Percentiles rank a stretch among this genome's conserved stretches.
These are phyloP conservation scores for Hansenula lynferdii DNA, from an alignment of 1,139 yeast genomes.

Conservation along the genomic window DNA sequence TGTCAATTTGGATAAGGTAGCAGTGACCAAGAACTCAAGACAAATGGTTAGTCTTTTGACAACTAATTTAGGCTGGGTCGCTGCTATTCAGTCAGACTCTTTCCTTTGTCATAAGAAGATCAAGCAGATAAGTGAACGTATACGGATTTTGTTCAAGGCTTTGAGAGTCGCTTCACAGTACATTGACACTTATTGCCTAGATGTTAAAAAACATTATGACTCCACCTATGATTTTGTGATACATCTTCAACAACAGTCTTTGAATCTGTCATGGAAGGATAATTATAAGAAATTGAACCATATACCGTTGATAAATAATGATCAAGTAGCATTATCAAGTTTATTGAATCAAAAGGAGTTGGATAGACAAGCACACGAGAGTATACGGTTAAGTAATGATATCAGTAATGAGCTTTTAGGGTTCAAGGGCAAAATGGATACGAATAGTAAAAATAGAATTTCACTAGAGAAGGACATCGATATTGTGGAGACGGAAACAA, in stretches of 20 bases:
- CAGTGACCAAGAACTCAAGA: conserved; percentile 16
- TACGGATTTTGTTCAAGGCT: conserved; percentile 40
- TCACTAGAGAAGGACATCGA: conserved; percentile 14
- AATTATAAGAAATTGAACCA: conserved; percentile 36
- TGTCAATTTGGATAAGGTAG: conserved; percentile 15
- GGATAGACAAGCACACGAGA: conserved; percentile 23
- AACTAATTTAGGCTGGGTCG: conserved; percentile 48
- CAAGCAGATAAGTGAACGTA: conserved; percentile 22
- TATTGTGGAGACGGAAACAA: conserved; percentile 14
- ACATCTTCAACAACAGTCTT: conserved; percentile 41
- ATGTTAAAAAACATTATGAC: conserved; percentile 48
- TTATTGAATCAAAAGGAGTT: conserved; percentile 26
- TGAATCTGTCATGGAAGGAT: conserved; percentile 43
- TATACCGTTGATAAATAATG: conserved; percentile 30
- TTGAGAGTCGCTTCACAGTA: conserved; percentile 56
- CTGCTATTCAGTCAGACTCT: conserved; percentile 43
- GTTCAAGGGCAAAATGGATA: conserved; percentile 25
- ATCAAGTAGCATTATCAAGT: conserved; percentile 21
- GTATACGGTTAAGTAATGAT: conserved; percentile 21
- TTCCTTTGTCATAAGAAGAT: conserved; percentile 28
- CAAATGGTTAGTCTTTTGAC: conserved; percentile 31
- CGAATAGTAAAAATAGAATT: conserved; percentile 9
- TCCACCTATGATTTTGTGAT: conserved; percentile 43
- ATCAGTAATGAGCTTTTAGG: conserved; percentile 24
- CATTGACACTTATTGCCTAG: conserved; percentile 44